phyloP scores from a whole-genome alignment of 768 basidiomycete species.

The Lactarius quietus region DNA sequence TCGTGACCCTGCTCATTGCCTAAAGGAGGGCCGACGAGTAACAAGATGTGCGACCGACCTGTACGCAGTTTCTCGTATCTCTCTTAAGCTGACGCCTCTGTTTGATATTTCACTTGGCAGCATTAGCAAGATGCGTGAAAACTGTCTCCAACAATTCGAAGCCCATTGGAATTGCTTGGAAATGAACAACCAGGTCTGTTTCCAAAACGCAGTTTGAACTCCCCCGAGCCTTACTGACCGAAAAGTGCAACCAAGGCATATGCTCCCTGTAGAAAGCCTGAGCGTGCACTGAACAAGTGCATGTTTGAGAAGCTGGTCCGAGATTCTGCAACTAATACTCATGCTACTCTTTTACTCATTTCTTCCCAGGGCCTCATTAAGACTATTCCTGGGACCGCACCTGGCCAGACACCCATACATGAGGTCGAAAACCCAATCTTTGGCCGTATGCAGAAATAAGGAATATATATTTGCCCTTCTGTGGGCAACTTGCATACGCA shows the following conservation, averaged over 20 bases:
- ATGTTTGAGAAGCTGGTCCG: slow-evolving; percentile 94
- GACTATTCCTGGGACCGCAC: slow-evolving; percentile 85
- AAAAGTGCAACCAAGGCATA: slow-evolving; percentile 58
- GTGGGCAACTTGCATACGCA: neutral
- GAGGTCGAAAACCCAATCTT: slow-evolving; percentile 84
- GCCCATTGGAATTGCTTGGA: slow-evolving; percentile 95
- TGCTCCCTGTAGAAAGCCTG: slow-evolving; percentile 83
- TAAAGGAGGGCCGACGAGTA: slow-evolving; percentile 93
- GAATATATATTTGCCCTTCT: neutral
- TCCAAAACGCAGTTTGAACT: neutral
- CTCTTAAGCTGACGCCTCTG: neutral
- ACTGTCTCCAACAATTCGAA: slow-evolving; percentile 83
- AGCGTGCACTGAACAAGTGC: slow-evolving; percentile 85
- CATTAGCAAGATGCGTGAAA: slow-evolving; percentile 89
- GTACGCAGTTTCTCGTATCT: slow-evolving; percentile 48
- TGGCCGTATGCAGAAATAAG: slow-evolving; percentile 78
- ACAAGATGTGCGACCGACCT: slow-evolving; percentile 93
- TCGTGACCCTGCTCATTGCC: slow-evolving; percentile 85
- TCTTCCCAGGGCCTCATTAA: slow-evolving; percentile 75
- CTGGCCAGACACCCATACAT: slow-evolving; percentile 79
- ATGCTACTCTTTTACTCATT: neutral
- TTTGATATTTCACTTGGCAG: slow-evolving; percentile 41
- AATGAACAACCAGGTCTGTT: slow-evolving; percentile 83
- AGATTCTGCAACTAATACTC: slow-evolving; percentile 25
- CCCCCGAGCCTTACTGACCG: neutral